A percentile compares a stretch with the other conserved stretches of the same genome.
Evolutionary conservation across 2,329 filamentous ascomycete genomes (phyloP).

Genomic region (Peltaster fructicola): DNA sequence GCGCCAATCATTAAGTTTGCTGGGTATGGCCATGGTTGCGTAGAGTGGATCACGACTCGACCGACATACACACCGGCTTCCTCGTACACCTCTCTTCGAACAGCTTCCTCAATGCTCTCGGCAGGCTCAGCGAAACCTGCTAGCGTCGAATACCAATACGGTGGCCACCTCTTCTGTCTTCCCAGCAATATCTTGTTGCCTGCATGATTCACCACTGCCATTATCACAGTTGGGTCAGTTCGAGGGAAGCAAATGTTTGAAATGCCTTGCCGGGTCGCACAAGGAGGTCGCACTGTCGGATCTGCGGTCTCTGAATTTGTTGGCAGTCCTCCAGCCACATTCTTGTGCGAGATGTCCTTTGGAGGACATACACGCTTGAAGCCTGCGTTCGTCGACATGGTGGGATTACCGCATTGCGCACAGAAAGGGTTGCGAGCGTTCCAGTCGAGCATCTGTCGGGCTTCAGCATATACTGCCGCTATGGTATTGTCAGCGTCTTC

Average conservation of each 20-base stretch:
- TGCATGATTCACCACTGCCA: slow-evolving; percentile 71
- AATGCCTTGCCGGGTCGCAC: slow-evolving; percentile 65
- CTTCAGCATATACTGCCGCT: slow-evolving; percentile 85
- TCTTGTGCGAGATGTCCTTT: slow-evolving; percentile 35
- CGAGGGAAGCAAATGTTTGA: slow-evolving; percentile 86
- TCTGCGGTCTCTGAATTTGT: slow-evolving; percentile 11
- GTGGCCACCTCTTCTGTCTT: slow-evolving; percentile 67
- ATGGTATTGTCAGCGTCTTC: slow-evolving; percentile 3
- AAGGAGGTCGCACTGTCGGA: slow-evolving; percentile 44
- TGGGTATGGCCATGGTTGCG: slow-evolving; percentile 37
- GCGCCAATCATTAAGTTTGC: slow-evolving; percentile 43
- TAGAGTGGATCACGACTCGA: slow-evolving; percentile 32
- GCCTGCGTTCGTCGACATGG: slow-evolving; percentile 59
- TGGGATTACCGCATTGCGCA: slow-evolving; percentile 69
- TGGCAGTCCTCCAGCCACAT: slow-evolving; percentile 15
- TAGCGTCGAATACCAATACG: slow-evolving; percentile 76
- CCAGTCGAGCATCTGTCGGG: slow-evolving; percentile 81
- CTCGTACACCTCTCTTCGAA: slow-evolving; percentile 34
- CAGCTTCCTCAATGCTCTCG: slow-evolving; percentile 33
- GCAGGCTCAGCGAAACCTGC: slow-evolving; percentile 35
- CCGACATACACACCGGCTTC: slow-evolving; percentile 31
- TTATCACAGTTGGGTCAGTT: slow-evolving; percentile 89
- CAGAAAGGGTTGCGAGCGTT: slow-evolving; percentile 87
- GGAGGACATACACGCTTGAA: slow-evolving; percentile 68
- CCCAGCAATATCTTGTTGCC: slow-evolving; percentile 66